phyloP scores from a whole-genome alignment of 345 rosid species.

The Eucalyptus regnans region DNA sequence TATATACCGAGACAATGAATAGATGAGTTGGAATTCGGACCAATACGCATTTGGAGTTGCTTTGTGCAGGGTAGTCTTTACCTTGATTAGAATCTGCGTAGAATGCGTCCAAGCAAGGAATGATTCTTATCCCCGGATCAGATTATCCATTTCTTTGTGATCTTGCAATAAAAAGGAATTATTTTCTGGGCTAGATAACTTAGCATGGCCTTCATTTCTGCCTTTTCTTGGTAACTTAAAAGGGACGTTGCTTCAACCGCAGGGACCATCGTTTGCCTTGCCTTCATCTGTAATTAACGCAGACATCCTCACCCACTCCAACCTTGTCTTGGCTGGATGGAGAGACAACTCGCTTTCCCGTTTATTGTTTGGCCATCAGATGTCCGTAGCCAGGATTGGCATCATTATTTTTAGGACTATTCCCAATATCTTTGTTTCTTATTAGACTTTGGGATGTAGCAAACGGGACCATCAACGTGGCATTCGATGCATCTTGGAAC shows the following conservation, averaged over 20 bases:
- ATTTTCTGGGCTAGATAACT: background rate
- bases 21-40: background rate
- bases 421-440: background rate
- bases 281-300: background rate
- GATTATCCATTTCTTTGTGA: background rate
- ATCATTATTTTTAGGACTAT: background rate
- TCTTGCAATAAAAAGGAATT: background rate
- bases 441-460: background rate
- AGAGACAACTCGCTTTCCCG: background rate
- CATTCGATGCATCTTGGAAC: background rate
- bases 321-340: background rate
- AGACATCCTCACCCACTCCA: background rate
- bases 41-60: background rate
- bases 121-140: background rate
- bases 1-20: background rate
- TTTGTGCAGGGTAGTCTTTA: background rate
- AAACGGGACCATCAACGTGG: background rate
- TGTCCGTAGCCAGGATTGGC: background rate
- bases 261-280: background rate
- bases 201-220: background rate
- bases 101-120: background rate
- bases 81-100: background rate
- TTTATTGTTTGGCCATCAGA: background rate
- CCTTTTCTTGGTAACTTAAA: background rate
- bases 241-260: background rate